phyloP scores from a whole-genome alignment of 805 yeast species.

The Yamadazyma kitorensis region DNA sequence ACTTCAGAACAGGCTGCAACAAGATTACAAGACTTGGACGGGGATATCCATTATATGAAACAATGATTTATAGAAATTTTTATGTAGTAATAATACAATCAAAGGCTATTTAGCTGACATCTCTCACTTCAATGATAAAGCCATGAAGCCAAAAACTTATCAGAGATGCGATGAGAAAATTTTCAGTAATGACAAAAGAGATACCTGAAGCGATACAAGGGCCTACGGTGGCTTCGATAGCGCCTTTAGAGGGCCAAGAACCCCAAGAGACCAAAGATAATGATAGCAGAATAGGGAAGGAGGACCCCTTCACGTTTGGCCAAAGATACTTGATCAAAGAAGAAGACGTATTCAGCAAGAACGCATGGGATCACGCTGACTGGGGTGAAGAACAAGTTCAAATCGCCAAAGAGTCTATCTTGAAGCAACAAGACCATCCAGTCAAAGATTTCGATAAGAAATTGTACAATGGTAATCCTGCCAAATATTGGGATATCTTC shows the following conservation, averaged over 20 bases:
- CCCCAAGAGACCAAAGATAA: no score
- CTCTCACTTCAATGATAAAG: no score
- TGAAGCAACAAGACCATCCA: conserved; percentile 74
- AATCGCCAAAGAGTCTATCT: conserved; percentile 72
- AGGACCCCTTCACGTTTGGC: conserved; percentile 89
- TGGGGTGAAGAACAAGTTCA: conserved; percentile 89
- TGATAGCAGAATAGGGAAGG: conserved; percentile 65
- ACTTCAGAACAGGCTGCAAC: conserved; percentile 68
- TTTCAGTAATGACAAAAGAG: no score
- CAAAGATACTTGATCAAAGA: conserved; percentile 71
- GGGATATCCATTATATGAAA: conserved; percentile 33
- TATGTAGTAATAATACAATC: no score
- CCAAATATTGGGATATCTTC: conserved; percentile 92
- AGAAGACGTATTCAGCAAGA: conserved; percentile 84
- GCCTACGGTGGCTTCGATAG: no score
- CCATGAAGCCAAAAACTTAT: not conserved
- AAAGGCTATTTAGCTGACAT: no score
- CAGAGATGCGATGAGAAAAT: not conserved
- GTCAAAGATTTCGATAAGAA: conserved; percentile 85
- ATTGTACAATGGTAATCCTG: conserved; percentile 80
- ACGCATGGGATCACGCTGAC: conserved; percentile 97
- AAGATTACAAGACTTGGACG: conserved; percentile 43
- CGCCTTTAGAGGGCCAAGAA: no score
- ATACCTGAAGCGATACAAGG: no score
- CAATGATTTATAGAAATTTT: conserved; percentile 6